phyloP scores from a whole-genome alignment of 2,329 filamentous ascomycete genomes.

The Ophiosphaerella herpotricha region DNA sequence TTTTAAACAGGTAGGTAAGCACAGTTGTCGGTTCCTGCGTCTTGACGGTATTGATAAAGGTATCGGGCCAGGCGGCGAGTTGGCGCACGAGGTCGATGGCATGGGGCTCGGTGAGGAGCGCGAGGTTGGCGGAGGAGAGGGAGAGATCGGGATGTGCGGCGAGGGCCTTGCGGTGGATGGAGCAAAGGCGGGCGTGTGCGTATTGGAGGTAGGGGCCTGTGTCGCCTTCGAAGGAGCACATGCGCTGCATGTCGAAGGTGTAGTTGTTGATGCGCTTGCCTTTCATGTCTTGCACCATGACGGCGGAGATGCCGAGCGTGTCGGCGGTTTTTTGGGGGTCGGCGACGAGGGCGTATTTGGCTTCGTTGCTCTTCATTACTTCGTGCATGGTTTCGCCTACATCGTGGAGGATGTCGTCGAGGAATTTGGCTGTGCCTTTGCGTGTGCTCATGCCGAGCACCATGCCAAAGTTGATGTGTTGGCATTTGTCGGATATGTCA shows the following conservation, averaged over 20 bases:
- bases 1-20: slow-evolving; percentile 78
- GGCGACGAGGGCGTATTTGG: slow-evolving; percentile 88
- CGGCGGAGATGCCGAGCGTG: slow-evolving; percentile 86
- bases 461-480: slow-evolving; percentile 70
- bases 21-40: slow-evolving; percentile 76
- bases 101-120: slow-evolving; percentile 71
- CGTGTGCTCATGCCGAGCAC: slow-evolving; percentile 61
- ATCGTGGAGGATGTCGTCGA: slow-evolving; percentile 56
- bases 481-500: slow-evolving; percentile 62
- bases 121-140: slow-evolving; percentile 69
- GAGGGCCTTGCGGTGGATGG: slow-evolving; percentile 58
- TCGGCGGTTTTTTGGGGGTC: slow-evolving; percentile 83
- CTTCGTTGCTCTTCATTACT: slow-evolving; percentile 87
- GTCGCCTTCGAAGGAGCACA: slow-evolving; percentile 84
- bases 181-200: slow-evolving; percentile 57
- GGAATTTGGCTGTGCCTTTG: slow-evolving; percentile 61
- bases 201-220: slow-evolving; percentile 87
- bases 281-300: slow-evolving; percentile 98
- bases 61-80: slow-evolving; percentile 84
- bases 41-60: slow-evolving; percentile 80
- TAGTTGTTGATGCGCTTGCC: slow-evolving; percentile 81
- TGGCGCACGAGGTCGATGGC: slow-evolving; percentile 74
- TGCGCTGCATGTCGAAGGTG: slow-evolving; percentile 77
- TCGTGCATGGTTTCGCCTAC: slow-evolving; percentile 97
- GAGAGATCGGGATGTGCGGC: slow-evolving; percentile 57